phyloP scores from a whole-genome alignment of 176 grass and related monocot genomes.

The Poa annua region DNA sequence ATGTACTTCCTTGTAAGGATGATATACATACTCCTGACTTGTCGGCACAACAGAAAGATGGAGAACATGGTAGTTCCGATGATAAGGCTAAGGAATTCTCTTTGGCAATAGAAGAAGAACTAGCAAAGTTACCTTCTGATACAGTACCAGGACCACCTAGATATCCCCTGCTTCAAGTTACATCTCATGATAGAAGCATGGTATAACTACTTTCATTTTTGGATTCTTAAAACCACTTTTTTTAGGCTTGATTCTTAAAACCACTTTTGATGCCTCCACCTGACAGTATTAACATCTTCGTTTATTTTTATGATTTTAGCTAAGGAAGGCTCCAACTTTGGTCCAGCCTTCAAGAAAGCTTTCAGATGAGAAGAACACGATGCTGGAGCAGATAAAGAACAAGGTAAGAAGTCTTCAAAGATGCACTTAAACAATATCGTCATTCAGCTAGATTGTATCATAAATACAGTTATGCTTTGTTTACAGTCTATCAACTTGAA shows the following conservation, averaged over 20 bases:
- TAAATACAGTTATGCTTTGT: slow-evolving; percentile 23
- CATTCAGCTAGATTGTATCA: slow-evolving; percentile 15
- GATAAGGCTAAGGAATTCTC: slow-evolving; percentile 34
- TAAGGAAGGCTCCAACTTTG: slow-evolving; percentile 69
- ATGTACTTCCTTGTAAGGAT: slow-evolving; percentile 10
- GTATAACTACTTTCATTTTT: slow-evolving; percentile 46
- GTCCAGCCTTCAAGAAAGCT: slow-evolving; percentile 61
- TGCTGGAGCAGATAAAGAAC: slow-evolving; percentile 85
- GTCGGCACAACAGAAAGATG: not conserved
- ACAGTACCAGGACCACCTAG: slow-evolving; percentile 49
- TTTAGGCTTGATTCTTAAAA: not conserved
- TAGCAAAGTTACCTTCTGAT: slow-evolving; percentile 37
- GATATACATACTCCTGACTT: slow-evolving; percentile 18
- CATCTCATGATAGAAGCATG: slow-evolving; percentile 88
- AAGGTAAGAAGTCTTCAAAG: slow-evolving; percentile 58
- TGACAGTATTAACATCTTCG: not conserved
- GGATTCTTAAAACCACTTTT: slow-evolving; percentile 23
- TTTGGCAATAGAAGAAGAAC: slow-evolving; percentile 48
- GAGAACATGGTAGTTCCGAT: slow-evolving; percentile 6
- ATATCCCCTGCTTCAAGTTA: slow-evolving; percentile 70
- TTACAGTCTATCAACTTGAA: slow-evolving; percentile 85
- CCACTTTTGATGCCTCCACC: not conserved
- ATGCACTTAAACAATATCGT: not conserved
- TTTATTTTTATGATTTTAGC: slow-evolving; percentile 45
- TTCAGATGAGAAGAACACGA: slow-evolving; percentile 56